Conservation (phyloP, 768 basidiomycete genomes). For the Agrocybe chaxingu region DNA sequence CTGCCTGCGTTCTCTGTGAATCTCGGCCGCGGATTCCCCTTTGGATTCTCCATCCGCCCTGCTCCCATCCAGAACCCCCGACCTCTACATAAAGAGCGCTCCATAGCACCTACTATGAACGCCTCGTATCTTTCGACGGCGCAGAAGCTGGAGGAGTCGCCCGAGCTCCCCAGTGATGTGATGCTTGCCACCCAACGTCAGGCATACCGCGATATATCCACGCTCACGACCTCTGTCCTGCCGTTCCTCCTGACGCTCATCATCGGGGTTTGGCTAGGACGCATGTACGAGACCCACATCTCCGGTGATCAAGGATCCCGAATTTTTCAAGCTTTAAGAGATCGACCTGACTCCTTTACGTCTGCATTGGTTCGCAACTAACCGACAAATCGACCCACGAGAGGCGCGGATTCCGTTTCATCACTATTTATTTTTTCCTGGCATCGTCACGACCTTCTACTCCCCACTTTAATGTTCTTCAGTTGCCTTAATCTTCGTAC, state of each 20-base stretch:
- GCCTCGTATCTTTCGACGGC: not conserved
- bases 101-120: not conserved
- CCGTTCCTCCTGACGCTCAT: slow-evolving; percentile 4
- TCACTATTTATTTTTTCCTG: no score
- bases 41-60: slow-evolving; percentile 2
- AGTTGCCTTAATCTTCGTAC: no score
- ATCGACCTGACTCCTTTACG: no score
- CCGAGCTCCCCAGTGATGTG: not conserved
- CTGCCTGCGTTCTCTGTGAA: slow-evolving; percentile 40
- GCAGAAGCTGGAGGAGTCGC: not conserved
- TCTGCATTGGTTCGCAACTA: no score
- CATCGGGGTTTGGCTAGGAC: slow-evolving; percentile 5
- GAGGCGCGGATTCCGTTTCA: no score
- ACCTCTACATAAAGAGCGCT: slow-evolving; percentile 1
- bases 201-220: not conserved
- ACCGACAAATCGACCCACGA: no score
- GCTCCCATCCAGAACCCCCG: not conserved
- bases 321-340: no score
- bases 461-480: no score
- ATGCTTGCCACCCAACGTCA: not conserved
- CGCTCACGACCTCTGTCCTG: not conserved
- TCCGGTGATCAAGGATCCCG: no score
- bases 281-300: not conserved
- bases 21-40: slow-evolving; percentile 16
- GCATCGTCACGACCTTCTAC: no score